A percentile compares a stretch with the other conserved stretches of the same genome.
Evolutionary conservation across 202 grass and related monocot genomes (phyloP).

Genomic region (Carex sylvatica): DNA sequence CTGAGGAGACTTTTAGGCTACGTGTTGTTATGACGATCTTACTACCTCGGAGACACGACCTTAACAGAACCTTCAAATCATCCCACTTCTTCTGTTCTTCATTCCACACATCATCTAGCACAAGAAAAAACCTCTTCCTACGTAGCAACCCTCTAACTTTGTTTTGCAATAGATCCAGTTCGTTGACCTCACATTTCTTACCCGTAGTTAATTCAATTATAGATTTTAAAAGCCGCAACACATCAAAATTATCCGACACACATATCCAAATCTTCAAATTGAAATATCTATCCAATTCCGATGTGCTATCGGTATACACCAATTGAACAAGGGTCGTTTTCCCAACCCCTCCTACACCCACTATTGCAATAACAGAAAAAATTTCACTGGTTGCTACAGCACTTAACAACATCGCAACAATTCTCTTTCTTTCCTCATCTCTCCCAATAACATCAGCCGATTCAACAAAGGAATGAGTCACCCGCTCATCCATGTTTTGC

Average conservation of each 20-base stretch:
- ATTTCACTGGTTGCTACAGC: not conserved
- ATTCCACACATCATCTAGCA: conserved; percentile 51
- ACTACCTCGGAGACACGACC: conserved; percentile 19
- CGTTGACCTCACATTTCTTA: not conserved
- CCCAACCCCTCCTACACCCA: conserved; percentile 39
- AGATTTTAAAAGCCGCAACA: conserved; percentile 37
- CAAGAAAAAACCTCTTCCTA: conserved; percentile 13
- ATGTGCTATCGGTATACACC: conserved; percentile 28
- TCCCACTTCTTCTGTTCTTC: conserved; percentile 25
- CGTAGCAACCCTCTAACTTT: not conserved
- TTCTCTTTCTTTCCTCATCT: not conserved
- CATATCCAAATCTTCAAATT: conserved; percentile 49
- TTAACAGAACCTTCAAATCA: not conserved
- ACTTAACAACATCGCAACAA: conserved; percentile 3
- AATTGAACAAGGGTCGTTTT: conserved; percentile 53
- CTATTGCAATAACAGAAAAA: conserved; percentile 31
- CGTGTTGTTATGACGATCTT: conserved; percentile 34
- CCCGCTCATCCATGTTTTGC: not conserved
- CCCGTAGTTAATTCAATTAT: conserved; percentile 30
- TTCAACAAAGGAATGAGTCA: not conserved
- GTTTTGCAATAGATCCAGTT: not conserved
- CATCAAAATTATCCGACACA: conserved; percentile 41
- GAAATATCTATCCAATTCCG: conserved; percentile 24
- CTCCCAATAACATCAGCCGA: conserved; percentile 15
- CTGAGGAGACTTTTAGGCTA: not conserved